These are phyloP conservation scores for Debaryomyces sp. DNA, from an alignment of 1,139 yeast species.

Conservation along the genomic window DNA sequence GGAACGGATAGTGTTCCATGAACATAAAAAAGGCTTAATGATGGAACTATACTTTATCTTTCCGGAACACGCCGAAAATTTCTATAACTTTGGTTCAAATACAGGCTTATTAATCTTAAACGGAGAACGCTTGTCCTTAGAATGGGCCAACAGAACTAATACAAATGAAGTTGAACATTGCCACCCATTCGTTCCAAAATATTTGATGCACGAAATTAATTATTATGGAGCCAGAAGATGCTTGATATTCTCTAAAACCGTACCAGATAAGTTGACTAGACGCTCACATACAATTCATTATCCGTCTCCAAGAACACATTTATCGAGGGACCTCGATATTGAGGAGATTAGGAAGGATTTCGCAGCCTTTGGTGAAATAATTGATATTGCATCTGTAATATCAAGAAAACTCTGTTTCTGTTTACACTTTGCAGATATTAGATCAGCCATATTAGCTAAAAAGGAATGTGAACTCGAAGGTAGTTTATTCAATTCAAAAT, in stretches of 20 bases:
- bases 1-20: constrained; percentile 47
- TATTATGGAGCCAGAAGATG: constrained; percentile 37
- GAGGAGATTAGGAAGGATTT: constrained; percentile 51
- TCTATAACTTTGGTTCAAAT: constrained; percentile 55
- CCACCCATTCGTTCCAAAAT: constrained; percentile 32
- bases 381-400: constrained; percentile 69
- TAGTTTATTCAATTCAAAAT: constrained; percentile 47
- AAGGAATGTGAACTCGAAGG: constrained; percentile 37
- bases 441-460: constrained; percentile 68
- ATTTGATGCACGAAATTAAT: constrained; percentile 30
- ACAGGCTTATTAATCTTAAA: constrained; percentile 62
- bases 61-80: constrained; percentile 56
- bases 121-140: constrained; percentile 51
- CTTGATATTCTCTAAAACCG: constrained; percentile 32
- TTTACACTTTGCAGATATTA: constrained; percentile 62
- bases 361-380: constrained; percentile 56
- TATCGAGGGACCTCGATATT: constrained; percentile 30
- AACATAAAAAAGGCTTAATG: constrained; percentile 13
- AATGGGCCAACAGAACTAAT: constrained; percentile 36
- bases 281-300: constrained; percentile 26
- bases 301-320: constrained; percentile 38
- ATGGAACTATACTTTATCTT: constrained; percentile 58
- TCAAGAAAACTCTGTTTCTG: constrained; percentile 65
- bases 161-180: constrained; percentile 27
- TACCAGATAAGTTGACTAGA: constrained; percentile 25